These are phyloP conservation scores for Chernovozyma sophiae-reginae DNA, from an alignment of 1,139 yeast genomes.

Conservation along the genomic window DNA sequence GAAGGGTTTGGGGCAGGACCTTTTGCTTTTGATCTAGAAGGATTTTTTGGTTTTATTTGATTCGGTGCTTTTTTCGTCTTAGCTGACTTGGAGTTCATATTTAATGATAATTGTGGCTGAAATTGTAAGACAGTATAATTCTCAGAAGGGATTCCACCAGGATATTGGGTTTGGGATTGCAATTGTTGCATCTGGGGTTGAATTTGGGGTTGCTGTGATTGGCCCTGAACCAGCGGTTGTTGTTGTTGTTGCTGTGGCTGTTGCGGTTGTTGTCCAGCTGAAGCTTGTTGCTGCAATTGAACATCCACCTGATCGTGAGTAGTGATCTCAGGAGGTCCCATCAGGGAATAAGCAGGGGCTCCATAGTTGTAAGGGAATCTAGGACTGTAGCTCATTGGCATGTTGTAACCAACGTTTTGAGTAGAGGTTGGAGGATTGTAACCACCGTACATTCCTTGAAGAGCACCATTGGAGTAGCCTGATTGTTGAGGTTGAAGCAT, in stretches of 20 bases:
- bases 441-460: conserved; percentile 2
- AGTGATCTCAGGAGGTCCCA: neutral
- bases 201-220: neutral
- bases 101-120: neutral
- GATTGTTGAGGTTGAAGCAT: conserved; percentile 1
- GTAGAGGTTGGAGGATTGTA: neutral
- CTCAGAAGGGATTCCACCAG: neutral
- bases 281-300: neutral
- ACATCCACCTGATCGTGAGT: neutral
- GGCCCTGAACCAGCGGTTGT: neutral
- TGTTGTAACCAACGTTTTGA: conserved; percentile 2
- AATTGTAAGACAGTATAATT: neutral
- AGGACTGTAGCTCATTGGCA: conserved; percentile 5
- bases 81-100: neutral
- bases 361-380: conserved; percentile 5
- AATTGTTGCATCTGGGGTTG: conserved; percentile 1
- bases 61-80: neutral
- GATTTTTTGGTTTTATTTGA: neutral
- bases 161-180: neutral
- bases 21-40: conserved; percentile 1
- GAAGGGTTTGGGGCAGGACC: conserved; percentile 4
- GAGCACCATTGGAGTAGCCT: neutral
- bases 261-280: neutral
- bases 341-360: neutral
- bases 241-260: neutral